phyloP scores from a whole-genome alignment of 2,329 filamentous ascomycete species.

The Aspergillus persii region DNA sequence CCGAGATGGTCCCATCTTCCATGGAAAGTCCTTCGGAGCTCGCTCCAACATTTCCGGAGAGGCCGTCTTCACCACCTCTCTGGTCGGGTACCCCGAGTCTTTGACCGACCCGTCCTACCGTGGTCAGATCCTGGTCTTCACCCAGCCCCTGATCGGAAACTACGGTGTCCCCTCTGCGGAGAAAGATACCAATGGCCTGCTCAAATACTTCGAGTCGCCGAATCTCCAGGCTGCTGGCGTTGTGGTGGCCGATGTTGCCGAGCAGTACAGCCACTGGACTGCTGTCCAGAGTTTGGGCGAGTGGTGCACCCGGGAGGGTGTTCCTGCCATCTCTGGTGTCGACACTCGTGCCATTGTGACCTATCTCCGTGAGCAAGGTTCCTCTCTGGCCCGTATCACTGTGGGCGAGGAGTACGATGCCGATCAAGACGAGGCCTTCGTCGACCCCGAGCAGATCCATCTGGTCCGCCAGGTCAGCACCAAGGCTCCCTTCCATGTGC shows the following conservation, averaged over 20 bases:
- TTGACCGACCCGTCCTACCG: conserved; percentile 68
- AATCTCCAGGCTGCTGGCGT: conserved; percentile 96
- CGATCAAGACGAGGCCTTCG: conserved; percentile 93
- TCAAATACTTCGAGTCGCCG: conserved; percentile 98
- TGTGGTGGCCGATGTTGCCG: conserved; percentile 90
- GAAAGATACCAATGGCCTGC: conserved; percentile 82
- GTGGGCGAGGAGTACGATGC: conserved; percentile 98
- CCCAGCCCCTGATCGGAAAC: conserved; percentile 95
- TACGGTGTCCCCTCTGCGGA: conserved; percentile 89
- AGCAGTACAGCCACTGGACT: conserved; percentile 97
- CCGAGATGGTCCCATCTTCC: conserved; percentile 92
- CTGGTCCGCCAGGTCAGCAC: conserved; percentile 94
- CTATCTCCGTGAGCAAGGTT: conserved; percentile 91
- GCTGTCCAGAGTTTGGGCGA: conserved; percentile 89
- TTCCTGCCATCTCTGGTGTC: conserved; percentile 93
- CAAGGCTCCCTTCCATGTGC: conserved; percentile 95
- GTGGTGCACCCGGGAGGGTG: conserved; percentile 95
- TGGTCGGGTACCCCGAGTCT: conserved; percentile 96
- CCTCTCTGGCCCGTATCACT: conserved; percentile 89
- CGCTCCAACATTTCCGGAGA: conserved; percentile 96
- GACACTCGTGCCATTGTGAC: conserved; percentile 97
- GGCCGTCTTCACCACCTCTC: conserved; percentile 96
- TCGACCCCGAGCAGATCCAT: conserved; percentile 96
- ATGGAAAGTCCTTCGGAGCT: conserved; percentile 93
- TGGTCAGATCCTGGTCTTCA: conserved; percentile 94